These are phyloP conservation scores for Fraxinus latifolia DNA, from an alignment of 305 asterid genomes.

Conservation along the genomic window DNA sequence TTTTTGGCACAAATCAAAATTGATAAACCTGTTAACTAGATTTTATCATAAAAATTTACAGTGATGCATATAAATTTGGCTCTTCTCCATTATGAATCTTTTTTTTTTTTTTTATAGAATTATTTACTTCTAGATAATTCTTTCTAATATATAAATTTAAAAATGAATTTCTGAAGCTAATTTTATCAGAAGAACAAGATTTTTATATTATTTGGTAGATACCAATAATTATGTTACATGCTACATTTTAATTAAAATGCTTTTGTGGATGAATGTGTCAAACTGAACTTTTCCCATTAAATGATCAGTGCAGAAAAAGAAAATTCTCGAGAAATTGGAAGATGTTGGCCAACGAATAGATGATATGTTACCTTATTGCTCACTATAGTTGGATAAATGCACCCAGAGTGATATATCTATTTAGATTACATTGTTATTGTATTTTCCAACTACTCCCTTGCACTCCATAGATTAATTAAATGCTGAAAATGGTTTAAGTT, in stretches of 20 bases:
- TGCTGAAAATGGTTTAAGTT: background rate
- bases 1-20: too few relatives aligned
- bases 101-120: too few relatives aligned
- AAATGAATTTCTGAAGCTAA: background rate
- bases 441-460: background rate
- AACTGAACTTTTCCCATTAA: too few relatives aligned
- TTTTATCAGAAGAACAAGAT: background rate
- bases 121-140: conserved; percentile 21
- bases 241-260: too few relatives aligned
- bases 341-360: too few relatives aligned
- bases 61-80: too few relatives aligned
- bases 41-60: too few relatives aligned
- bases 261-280: too few relatives aligned
- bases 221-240: background rate
- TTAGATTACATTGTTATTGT: conserved; percentile 2
- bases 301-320: too few relatives aligned
- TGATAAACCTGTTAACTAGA: too few relatives aligned
- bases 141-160: background rate
- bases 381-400: background rate
- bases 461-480: background rate
- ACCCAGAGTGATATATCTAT: background rate
- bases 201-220: background rate
- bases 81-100: too few relatives aligned
- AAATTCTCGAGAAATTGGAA: too few relatives aligned
- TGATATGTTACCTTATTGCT: background rate